phyloP scores from a whole-genome alignment of 1,139 yeast genomes.

The Saccharomyces hybrid region DNA sequence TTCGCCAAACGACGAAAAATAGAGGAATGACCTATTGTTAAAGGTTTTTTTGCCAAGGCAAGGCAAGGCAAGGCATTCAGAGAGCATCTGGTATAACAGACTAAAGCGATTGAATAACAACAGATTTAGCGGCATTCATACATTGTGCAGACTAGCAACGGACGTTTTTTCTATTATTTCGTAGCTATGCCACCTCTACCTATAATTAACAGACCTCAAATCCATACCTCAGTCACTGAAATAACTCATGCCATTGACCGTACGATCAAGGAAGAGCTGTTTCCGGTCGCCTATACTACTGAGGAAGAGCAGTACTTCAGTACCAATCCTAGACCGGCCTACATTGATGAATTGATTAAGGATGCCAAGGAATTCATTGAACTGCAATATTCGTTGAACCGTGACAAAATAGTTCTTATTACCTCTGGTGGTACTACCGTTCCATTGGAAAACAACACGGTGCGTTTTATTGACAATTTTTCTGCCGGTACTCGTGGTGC shows the following conservation, averaged over 20 bases:
- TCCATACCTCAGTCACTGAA: constrained; percentile 65
- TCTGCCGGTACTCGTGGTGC: constrained; percentile 98
- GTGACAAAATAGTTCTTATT: constrained; percentile 63
- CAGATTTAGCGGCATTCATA: neutral
- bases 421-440: constrained; percentile 99
- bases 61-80: no score
- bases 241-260: constrained; percentile 73
- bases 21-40: neutral
- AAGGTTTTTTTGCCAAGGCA: neutral
- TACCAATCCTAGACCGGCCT: constrained; percentile 64
- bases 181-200: neutral
- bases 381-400: constrained; percentile 37
- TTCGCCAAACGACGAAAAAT: neutral
- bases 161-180: no score
- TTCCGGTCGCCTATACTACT: constrained; percentile 64
- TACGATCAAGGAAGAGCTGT: constrained; percentile 47
- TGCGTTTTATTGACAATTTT: constrained; percentile 90
- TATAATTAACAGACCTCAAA: constrained; percentile 1
- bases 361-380: constrained; percentile 57
- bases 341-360: constrained; percentile 52
- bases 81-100: neutral
- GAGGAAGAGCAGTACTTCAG: constrained; percentile 76
- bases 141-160: no score
- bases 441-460: constrained; percentile 93
- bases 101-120: neutral